These are phyloP conservation scores for Hypomyces rosellus DNA, from an alignment of 2,329 filamentous ascomycete species.

Conservation along the genomic window DNA sequence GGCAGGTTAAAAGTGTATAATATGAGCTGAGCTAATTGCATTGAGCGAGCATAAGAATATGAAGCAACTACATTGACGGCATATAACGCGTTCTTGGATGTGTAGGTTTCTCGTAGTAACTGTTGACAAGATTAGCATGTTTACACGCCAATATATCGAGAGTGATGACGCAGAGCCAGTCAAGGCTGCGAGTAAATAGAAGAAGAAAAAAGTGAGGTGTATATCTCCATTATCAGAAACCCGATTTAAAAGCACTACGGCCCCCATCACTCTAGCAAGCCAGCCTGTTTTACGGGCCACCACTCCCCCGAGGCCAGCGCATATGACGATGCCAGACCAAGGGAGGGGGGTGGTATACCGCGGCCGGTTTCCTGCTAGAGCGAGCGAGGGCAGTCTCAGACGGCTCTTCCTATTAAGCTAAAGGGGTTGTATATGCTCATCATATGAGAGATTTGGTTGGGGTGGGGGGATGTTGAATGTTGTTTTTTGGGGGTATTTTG, in stretches of 20 bases:
- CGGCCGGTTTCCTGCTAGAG: slow-evolving; percentile 7
- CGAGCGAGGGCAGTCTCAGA: slow-evolving; percentile 33
- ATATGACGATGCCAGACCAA: slow-evolving; percentile 29
- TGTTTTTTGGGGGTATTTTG: background rate
- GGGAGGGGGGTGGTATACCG: slow-evolving; percentile 11
- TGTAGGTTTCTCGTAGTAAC: no score
- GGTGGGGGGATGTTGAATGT: background rate
- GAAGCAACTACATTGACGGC: slow-evolving; percentile 1
- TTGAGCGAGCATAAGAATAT: background rate
- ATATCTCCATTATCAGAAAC: slow-evolving; percentile 37
- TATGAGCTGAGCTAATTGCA: slow-evolving; percentile 15
- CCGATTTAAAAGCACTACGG: slow-evolving; percentile 40
- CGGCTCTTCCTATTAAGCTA: slow-evolving; percentile 40
- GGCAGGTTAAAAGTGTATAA: background rate
- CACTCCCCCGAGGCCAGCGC: slow-evolving; percentile 17
- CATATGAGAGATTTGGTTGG: slow-evolving; percentile 27
- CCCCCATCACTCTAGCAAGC: slow-evolving; percentile 28
- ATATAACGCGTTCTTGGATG: no score
- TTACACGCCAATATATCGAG: background rate
- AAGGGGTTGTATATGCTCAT: slow-evolving; percentile 36
- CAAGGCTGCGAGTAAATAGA: background rate
- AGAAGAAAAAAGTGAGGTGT: slow-evolving; percentile 2
- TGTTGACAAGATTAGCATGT: slow-evolving; percentile 6
- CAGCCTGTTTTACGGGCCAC: slow-evolving; percentile 17
- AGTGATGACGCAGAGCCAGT: no score